These are phyloP conservation scores for Casuarina equisetifolia DNA, from an alignment of 306 rosid genomes.

Conservation along the genomic window DNA sequence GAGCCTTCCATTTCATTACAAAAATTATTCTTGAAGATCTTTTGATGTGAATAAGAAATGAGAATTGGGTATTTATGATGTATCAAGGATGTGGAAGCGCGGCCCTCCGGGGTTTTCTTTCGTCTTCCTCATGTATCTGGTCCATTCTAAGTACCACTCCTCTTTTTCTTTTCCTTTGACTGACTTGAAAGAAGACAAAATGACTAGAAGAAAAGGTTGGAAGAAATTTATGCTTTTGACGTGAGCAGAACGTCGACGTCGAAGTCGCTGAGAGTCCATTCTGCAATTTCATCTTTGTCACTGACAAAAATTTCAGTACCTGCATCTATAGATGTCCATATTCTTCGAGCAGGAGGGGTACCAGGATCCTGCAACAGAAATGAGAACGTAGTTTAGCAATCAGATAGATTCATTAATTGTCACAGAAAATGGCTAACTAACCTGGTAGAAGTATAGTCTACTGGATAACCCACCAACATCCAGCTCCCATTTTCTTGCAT, in stretches of 20 bases:
- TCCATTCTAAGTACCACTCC: not conserved
- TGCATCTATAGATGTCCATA: slow-evolving; percentile 69
- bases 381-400: not conserved
- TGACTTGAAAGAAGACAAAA: not conserved
- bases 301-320: slow-evolving; percentile 78
- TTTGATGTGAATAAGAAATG: not conserved
- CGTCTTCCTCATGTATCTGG: not conserved
- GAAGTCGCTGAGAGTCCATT: slow-evolving; percentile 68
- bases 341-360: slow-evolving; percentile 58
- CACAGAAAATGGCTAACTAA: not conserved
- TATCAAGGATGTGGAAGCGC: not conserved
- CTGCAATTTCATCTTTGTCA: slow-evolving; percentile 65
- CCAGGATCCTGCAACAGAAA: slow-evolving; percentile 59
- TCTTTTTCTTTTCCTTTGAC: not conserved
- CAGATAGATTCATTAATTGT: not conserved
- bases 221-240: slow-evolving; percentile 9
- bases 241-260: slow-evolving; percentile 60
- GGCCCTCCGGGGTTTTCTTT: not conserved
- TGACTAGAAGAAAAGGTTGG: not conserved
- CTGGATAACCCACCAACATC: slow-evolving; percentile 74
- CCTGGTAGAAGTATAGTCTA: slow-evolving; percentile 77
- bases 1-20: not conserved
- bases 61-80: not conserved
- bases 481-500: slow-evolving; percentile 78
- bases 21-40: not conserved